Conservation (phyloP, 1,284 basidiomycete species). For the Ceraceosorus bombacis region DNA sequence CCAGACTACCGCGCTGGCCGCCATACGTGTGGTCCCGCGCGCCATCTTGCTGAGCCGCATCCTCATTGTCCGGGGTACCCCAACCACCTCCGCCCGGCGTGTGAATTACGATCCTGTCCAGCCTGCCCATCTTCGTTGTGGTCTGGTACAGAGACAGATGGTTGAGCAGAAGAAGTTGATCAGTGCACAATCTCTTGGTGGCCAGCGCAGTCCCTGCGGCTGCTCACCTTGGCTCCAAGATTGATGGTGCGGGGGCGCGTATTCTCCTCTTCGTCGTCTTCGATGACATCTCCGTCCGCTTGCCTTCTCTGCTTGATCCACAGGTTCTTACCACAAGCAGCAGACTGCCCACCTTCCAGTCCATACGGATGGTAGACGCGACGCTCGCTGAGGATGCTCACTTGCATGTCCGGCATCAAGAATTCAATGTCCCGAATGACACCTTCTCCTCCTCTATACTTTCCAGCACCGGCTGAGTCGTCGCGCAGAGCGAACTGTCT, state of each 20-base stretch:
- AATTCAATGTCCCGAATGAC: slow-evolving; percentile 82
- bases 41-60: too few relatives aligned
- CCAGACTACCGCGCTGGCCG: too few relatives aligned
- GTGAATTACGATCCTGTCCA: slow-evolving; percentile 71
- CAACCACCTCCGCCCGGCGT: slow-evolving; percentile 91
- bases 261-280: slow-evolving; percentile 17
- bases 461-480: slow-evolving; percentile 69
- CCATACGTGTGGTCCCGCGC: too few relatives aligned
- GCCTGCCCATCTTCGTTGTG: slow-evolving; percentile 75
- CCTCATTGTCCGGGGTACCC: slow-evolving; percentile 53
- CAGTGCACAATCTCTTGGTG: slow-evolving; percentile 1
- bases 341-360: slow-evolving; percentile 72
- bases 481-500: slow-evolving; percentile 71
- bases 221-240: slow-evolving; percentile 70
- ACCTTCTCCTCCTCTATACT: slow-evolving; percentile 77
- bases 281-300: slow-evolving; percentile 1
- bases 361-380: slow-evolving; percentile 85
- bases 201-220: background rate
- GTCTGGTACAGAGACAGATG: slow-evolving; percentile 29
- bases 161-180: slow-evolving; percentile 13
- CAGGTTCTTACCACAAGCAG: slow-evolving; percentile 69
- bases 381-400: slow-evolving; percentile 78
- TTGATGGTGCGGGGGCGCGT: slow-evolving; percentile 57
- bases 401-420: slow-evolving; percentile 66
- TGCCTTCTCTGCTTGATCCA: slow-evolving; percentile 78